These are phyloP conservation scores for Porogramme epimiltina DNA, from an alignment of 1,284 basidiomycete species.

Conservation along the genomic window DNA sequence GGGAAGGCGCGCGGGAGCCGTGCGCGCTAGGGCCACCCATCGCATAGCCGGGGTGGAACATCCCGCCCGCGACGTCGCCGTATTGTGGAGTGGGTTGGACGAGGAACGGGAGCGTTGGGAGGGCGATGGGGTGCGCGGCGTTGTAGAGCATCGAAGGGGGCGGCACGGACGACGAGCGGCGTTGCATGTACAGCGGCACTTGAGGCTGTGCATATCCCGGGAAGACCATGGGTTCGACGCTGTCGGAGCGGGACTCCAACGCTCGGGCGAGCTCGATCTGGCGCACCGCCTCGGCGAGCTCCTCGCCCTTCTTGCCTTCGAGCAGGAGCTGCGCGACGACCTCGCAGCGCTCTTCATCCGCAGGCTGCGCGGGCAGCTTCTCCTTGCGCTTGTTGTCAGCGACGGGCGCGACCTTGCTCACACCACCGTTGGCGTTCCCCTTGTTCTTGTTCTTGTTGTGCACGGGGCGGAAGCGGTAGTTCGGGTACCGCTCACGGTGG, in stretches of 20 bases:
- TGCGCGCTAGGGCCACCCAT: slow-evolving; percentile 27
- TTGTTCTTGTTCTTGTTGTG: slow-evolving; percentile 63
- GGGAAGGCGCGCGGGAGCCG: slow-evolving; percentile 42
- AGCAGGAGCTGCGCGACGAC: slow-evolving; percentile 58
- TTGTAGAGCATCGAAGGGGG: slow-evolving; percentile 47
- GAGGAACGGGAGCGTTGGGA: slow-evolving; percentile 44
- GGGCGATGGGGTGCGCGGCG: slow-evolving; percentile 42
- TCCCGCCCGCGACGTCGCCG: slow-evolving; percentile 5
- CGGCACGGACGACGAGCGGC: slow-evolving; percentile 67
- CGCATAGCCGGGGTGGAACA: slow-evolving; percentile 18
- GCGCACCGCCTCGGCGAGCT: slow-evolving; percentile 65
- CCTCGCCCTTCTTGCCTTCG: slow-evolving; percentile 46
- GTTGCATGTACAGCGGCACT: slow-evolving; percentile 38
- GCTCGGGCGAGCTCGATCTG: slow-evolving; percentile 45
- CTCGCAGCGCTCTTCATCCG: slow-evolving; percentile 45
- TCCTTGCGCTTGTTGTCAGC: slow-evolving; percentile 22
- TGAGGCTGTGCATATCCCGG: not conserved
- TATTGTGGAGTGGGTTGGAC: slow-evolving; percentile 15
- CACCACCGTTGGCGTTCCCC: slow-evolving; percentile 32
- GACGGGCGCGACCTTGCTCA: slow-evolving; percentile 4
- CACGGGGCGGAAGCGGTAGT: slow-evolving; percentile 70
- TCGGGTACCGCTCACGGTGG: slow-evolving; percentile 64
- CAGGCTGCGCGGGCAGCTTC: slow-evolving; percentile 34
- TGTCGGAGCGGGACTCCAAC: slow-evolving; percentile 23
- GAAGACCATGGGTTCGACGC: slow-evolving; percentile 8